phyloP scores from a whole-genome alignment of 352 stramenopile species.

The Pythium guiyangense region DNA sequence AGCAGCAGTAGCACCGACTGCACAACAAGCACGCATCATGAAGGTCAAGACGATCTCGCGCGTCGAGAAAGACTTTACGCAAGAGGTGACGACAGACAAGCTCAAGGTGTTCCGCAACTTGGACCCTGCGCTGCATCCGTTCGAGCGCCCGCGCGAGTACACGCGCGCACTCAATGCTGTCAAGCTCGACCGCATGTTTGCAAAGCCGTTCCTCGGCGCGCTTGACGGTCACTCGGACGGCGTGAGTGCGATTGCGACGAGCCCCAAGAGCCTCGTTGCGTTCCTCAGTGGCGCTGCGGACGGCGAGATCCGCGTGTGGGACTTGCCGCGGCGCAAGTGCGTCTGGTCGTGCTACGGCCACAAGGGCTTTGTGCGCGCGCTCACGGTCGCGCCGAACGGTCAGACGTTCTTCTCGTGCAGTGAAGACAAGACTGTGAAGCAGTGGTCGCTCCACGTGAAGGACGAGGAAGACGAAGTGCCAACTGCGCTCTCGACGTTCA shows the following conservation, averaged over 20 bases:
- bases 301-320: constrained; percentile 96
- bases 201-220: constrained; percentile 97
- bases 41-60: constrained; percentile 99
- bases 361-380: constrained; percentile 90
- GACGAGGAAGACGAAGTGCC: constrained; percentile 73
- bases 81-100: constrained; percentile 91
- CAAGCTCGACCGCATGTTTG: constrained; percentile 99
- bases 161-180: constrained; percentile 95
- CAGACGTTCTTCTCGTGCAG: constrained; percentile 92
- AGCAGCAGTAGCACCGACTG: neutral
- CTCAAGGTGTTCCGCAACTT: constrained; percentile 96
- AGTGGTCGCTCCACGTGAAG: constrained; percentile 78
- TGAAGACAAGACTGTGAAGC: constrained; percentile 95
- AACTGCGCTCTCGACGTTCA: constrained; percentile 63
- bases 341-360: constrained; percentile 94
- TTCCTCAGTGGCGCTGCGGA: constrained; percentile 89
- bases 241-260: constrained; percentile 92
- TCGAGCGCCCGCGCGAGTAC: constrained; percentile 93
- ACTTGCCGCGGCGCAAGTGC: constrained; percentile 92
- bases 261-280: constrained; percentile 85
- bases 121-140: constrained; percentile 93
- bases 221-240: constrained; percentile 97
- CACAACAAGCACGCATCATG: constrained; percentile 57
- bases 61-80: constrained; percentile 92
- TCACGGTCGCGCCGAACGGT: constrained; percentile 79